Evolutionary conservation across 2,329 filamentous ascomycete species (phyloP), one percentile per base, ranked within the genome.

Genomic region (Fusarium sp.): DNA sequence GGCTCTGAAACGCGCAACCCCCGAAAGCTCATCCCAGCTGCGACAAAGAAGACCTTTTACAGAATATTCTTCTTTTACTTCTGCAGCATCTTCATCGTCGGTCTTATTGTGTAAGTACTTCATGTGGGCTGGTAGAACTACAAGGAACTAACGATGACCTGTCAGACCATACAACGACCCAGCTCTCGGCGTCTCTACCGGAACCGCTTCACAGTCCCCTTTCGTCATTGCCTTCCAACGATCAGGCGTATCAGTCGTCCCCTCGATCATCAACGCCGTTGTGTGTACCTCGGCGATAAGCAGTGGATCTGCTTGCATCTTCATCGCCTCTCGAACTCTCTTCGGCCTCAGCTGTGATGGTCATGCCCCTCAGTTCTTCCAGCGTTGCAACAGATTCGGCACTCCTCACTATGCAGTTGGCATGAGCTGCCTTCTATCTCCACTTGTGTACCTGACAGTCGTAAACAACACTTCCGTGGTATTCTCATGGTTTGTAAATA

Each of bases 41-140:
- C 56, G 32, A 59, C 56, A n/a, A 59, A 59, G 42, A 59, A 59
- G 42, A 59, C 56, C 1, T 59, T 59, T 18, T 59, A 49, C 18
- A 4, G 56, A 2, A 59, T 49, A 3, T 59, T 59, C 32, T 49
- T 59, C 32, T 50, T 59, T n/a, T 59, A 59, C 9, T 28, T 59
- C 23, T 59, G 56, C 19, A 59, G 56, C 0, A 37, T 59, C 0
- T 59, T 59, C 5, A 49, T 59, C 10, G 42, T 59, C 5, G 56
- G 32, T 11, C 56, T 59, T 5, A 59, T 59, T 2, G 56, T 59
- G 56, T 49, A 15, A 19, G 42, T 30, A 3, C 3, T 23, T 19
- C 1, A 3, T 1, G 9, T 8, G 9, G 4, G 10, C 0, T 21
- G 2, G 0, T 1, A 9, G 2, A 15, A 13, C 7, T 0, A 7